Conservation (phyloP, 148 eudicot genomes). For the Hydrangea macrophylla region DNA sequence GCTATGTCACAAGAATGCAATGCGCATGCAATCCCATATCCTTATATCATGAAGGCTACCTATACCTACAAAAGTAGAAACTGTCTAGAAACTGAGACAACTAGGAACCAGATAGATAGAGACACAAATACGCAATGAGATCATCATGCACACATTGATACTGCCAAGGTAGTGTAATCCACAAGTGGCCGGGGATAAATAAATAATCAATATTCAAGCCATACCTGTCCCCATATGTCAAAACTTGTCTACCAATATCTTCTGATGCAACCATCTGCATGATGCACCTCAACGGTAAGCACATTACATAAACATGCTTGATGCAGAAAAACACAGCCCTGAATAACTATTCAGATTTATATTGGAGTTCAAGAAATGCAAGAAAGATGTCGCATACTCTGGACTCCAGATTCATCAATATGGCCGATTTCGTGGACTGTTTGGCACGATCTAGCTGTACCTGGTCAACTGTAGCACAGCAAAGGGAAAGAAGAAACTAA, state of each 20-base stretch:
- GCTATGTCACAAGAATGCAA: no score
- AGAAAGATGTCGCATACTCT: constrained; percentile 31
- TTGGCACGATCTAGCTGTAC: constrained; percentile 50
- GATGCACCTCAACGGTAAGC: background rate
- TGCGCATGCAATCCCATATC: no score
- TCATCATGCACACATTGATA: background rate
- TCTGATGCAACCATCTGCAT: constrained; percentile 53
- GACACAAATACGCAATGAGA: background rate
- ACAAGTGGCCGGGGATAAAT: background rate
- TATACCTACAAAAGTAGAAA: background rate
- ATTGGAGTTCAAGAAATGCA: background rate
- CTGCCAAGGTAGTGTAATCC: background rate
- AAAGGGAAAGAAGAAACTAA: background rate
- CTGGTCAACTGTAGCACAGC: constrained; percentile 26
- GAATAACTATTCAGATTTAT: background rate
- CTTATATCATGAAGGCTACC: background rate
- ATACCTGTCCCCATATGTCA: constrained; percentile 68
- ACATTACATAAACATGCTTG: background rate
- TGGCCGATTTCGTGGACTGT: constrained; percentile 45
- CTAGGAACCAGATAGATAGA: background rate
- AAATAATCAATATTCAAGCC: background rate
- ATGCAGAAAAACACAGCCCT: background rate
- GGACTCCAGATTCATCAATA: constrained; percentile 52
- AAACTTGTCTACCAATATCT: constrained; percentile 57
- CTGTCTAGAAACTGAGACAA: no score